phyloP scores from a whole-genome alignment of 2,329 filamentous ascomycete species.

The Biscogniauxia sp. region DNA sequence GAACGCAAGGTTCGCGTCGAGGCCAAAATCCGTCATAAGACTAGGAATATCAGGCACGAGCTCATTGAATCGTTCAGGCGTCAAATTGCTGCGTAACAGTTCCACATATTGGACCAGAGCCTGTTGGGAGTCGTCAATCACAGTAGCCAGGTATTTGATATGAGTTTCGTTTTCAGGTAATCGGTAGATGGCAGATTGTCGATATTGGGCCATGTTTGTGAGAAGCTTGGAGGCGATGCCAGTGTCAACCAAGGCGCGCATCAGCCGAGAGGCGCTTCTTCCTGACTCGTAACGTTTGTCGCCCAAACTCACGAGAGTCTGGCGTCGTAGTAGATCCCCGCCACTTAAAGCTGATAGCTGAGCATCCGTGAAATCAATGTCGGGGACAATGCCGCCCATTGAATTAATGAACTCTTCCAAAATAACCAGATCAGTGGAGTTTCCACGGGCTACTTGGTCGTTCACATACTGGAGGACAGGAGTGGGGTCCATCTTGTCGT shows the following conservation, averaged over 20 bases:
- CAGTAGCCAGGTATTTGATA: conserved; percentile 83
- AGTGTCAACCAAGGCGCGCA: conserved; percentile 74
- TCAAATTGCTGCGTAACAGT: conserved; percentile 76
- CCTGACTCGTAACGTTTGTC: conserved; percentile 78
- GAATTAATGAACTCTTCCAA: conserved; percentile 84
- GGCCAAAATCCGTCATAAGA: conserved; percentile 73
- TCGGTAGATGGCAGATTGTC: conserved; percentile 79
- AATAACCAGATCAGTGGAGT: conserved; percentile 87
- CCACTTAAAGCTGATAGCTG: conserved; percentile 88
- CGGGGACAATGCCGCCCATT: conserved; percentile 90
- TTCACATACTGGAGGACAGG: conserved; percentile 90
- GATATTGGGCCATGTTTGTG: conserved; percentile 87
- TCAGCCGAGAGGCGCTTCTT: conserved; percentile 73
- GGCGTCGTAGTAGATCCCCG: conserved; percentile 73
- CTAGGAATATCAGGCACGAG: conserved; percentile 72
- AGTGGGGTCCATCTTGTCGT: conserved; percentile 76
- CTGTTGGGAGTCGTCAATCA: conserved; percentile 86
- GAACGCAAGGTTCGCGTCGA: conserved; percentile 81
- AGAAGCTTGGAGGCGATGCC: conserved; percentile 78
- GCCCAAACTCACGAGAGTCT: conserved; percentile 75
- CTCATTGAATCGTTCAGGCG: conserved; percentile 71
- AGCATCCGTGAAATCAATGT: conserved; percentile 82
- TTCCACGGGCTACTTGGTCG: conserved; percentile 75
- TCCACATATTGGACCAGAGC: conserved; percentile 87
- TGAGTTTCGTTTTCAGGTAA: conserved; percentile 70